Base-by-base conservation (phyloP, 495 filamentous ascomycete species). In the Podospora comata region DNA sequence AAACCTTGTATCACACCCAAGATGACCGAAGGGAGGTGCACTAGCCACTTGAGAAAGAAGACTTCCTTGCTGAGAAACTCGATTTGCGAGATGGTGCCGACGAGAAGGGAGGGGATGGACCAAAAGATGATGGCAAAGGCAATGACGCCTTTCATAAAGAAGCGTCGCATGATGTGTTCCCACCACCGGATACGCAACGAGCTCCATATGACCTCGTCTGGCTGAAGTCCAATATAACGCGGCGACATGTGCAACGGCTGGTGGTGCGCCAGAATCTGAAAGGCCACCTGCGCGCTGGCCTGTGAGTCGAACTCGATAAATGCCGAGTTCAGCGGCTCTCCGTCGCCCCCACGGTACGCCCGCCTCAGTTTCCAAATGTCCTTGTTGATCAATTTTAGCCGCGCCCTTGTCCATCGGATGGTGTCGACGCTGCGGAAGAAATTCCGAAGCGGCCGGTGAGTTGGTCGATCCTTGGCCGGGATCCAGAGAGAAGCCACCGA, bases 291-390 rank as follows among this genome's bases (percentile, higher is more conserved):
- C 5, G 93, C 93, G 70, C 89, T 89, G 26, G 86, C 82, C 69
- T 94, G 90, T 5, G 85, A 83, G 69, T 85, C 87, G 73, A 95
- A 97, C 72, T 96, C 91, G 64, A 97, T 87, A 74, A 97, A 97
- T 20, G 89, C 87, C 1, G 91, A 86, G 32, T 85, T 86, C 15
- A 91, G 79, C 7, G 80, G 76, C 44, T 79, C 76, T 16, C 77
- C 79, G 9, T 85, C 79, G 1, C 81, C 81, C n/a, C 79, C 71
- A 15, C 79, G 66, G 82, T 79, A 59, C 81, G 80, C 57, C 79
- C 80, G 79, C 68, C 65, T 75, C 83, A 79, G 77, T 89, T 80
- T 81, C 77, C 76, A 88, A 65, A 96, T 92, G 70, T 91, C 85
- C 1, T 86, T 86, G 68, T 87, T 91, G 64, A 96, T 84, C 64